A percentile compares a stretch with the other conserved stretches of the same genome.
Evolutionary conservation across 371 early-diverging fungal species (phyloP).

Genomic region (Chytridium lagenaria): DNA sequence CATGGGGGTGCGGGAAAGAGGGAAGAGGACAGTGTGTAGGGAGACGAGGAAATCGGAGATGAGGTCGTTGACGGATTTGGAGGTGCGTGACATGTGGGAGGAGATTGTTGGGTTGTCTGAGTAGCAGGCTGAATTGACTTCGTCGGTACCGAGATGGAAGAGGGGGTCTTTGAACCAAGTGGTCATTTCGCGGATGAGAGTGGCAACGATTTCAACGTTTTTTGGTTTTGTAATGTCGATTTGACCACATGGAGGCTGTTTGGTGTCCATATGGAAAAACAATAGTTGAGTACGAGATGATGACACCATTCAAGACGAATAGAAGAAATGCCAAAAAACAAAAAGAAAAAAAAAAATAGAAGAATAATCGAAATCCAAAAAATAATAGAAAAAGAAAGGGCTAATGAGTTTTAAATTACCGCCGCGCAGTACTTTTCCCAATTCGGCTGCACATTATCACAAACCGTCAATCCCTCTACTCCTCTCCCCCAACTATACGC

Average conservation of each 20-base stretch:
- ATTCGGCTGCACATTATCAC: slow-evolving; percentile 18
- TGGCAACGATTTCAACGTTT: slow-evolving; percentile 3
- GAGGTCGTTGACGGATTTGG: background rate
- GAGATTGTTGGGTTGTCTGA: background rate
- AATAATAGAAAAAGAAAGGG: too few relatives aligned
- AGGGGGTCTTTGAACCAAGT: slow-evolving; percentile 20
- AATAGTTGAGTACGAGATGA: too few relatives aligned
- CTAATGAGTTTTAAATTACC: too few relatives aligned
- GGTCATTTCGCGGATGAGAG: slow-evolving; percentile 17
- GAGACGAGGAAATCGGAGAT: background rate
- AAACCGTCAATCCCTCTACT: slow-evolving; percentile 17
- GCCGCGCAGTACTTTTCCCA: slow-evolving; percentile 30
- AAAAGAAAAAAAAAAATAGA: background rate
- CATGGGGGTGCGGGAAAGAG: background rate
- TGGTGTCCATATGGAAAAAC: too few relatives aligned
- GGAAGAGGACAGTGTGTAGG: background rate
- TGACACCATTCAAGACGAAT: background rate
- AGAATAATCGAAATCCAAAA: too few relatives aligned
- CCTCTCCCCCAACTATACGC: slow-evolving; percentile 28
- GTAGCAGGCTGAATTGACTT: slow-evolving; percentile 21
- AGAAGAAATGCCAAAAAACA: background rate
- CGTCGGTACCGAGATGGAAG: slow-evolving; percentile 26
- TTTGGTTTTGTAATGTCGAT: slow-evolving; percentile 21
- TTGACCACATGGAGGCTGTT: slow-evolving; percentile 32
- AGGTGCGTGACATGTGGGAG: background rate